Conservation (phyloP, 257 asterid genomes). For the Forsythia viridissima region DNA sequence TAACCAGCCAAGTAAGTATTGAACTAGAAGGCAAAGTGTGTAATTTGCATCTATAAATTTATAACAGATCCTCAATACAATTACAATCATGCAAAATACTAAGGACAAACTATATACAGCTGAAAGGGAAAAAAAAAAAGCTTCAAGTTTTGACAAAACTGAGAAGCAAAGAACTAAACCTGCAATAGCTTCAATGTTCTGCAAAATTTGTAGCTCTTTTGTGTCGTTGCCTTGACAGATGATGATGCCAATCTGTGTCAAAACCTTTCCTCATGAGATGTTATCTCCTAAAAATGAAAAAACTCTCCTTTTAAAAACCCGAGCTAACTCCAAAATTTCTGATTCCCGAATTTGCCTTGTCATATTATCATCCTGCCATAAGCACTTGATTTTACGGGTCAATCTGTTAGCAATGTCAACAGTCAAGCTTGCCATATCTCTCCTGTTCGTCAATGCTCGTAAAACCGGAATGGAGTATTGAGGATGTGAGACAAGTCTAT, state of each 20-base stretch:
- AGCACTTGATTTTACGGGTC: constrained; percentile 50
- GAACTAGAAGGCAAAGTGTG: too few relatives aligned
- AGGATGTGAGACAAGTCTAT: constrained; percentile 87
- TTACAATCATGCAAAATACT: background rate
- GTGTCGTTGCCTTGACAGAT: background rate
- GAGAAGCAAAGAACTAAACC: background rate
- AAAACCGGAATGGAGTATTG: constrained; percentile 58
- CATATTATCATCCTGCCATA: constrained; percentile 47
- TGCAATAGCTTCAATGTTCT: background rate
- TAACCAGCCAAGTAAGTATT: too few relatives aligned
- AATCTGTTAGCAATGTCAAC: constrained; percentile 67
- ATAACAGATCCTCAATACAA: background rate
- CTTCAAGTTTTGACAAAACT: background rate
- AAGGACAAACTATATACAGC: background rate
- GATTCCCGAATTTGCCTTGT: constrained; percentile 58
- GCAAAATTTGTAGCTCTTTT: background rate
- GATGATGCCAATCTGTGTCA: background rate
- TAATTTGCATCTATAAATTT: background rate
- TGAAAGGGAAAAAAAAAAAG: background rate
- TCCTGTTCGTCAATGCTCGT: constrained; percentile 59
- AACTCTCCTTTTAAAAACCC: constrained; percentile 69
- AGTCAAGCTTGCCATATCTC: constrained; percentile 57
- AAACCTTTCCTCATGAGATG: constrained; percentile 35
- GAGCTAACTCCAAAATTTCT: constrained; percentile 75
- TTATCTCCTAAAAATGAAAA: constrained; percentile 58